Percentiles rank a stretch among this genome's conserved stretches.
These are phyloP conservation scores for Fraxinus cuspidata DNA, from an alignment of 257 asterid species.

Conservation along the genomic window DNA sequence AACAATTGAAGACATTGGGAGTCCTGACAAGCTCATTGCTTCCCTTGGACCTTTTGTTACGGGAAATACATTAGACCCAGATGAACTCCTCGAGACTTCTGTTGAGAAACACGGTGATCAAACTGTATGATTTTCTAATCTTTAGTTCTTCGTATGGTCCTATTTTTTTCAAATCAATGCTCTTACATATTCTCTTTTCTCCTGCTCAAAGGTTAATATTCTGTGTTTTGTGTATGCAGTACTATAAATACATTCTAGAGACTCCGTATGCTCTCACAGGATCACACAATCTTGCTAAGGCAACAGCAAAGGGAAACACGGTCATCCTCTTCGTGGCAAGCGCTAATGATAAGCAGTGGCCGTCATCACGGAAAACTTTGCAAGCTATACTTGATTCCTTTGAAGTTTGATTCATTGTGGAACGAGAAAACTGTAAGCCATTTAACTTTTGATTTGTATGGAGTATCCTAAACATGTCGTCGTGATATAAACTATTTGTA, in stretches of 20 bases:
- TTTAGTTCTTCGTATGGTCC: not conserved
- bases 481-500: not conserved
- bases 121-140: constrained; percentile 47
- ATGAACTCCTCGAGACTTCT: constrained; percentile 74
- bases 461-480: not conserved
- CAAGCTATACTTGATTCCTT: constrained; percentile 85
- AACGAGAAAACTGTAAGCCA: constrained; percentile 8
- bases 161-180: not conserved
- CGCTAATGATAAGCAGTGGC: constrained; percentile 92
- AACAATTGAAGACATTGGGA: constrained; percentile 89
- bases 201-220: not conserved
- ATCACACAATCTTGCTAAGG: constrained; percentile 91
- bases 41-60: constrained; percentile 98
- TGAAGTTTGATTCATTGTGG: constrained; percentile 44
- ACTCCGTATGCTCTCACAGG: constrained; percentile 96
- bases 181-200: not conserved
- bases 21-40: constrained; percentile 84
- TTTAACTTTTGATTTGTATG: not conserved
- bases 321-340: constrained; percentile 90
- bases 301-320: constrained; percentile 90
- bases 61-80: constrained; percentile 82
- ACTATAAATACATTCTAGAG: constrained; percentile 81
- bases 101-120: constrained; percentile 84
- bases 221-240: constrained; percentile 48
- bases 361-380: constrained; percentile 63